phyloP scores from a whole-genome alignment of 345 rosid species.

The Acer campestre region DNA sequence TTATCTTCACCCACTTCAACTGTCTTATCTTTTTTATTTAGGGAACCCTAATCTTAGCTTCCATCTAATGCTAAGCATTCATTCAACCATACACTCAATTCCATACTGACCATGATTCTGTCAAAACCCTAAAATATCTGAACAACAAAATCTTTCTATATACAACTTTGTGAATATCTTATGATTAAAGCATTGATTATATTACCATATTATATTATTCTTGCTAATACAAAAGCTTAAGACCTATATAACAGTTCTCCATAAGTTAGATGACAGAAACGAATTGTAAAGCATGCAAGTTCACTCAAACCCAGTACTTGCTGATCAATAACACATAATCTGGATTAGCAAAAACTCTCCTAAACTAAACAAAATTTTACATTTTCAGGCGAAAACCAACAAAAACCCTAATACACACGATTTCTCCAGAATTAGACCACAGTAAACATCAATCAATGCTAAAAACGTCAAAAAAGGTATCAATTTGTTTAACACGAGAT shows the following conservation, averaged over 20 bases:
- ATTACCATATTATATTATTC: neutral
- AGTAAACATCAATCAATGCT: neutral
- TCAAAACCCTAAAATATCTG: constrained; percentile 3
- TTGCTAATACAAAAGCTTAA: neutral
- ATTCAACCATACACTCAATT: neutral
- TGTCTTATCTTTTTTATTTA: neutral
- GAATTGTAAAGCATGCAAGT: neutral
- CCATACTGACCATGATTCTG: neutral
- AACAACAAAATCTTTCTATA: neutral
- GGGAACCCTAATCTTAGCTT: neutral
- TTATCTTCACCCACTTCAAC: neutral
- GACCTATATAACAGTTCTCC: constrained; percentile 1
- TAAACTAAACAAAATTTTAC: too few species aligned
- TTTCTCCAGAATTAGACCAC: neutral
- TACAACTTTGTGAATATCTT: neutral
- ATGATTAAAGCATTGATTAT: neutral
- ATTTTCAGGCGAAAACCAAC: neutral
- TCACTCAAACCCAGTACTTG: neutral
- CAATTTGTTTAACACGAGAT: neutral
- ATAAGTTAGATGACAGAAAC: neutral
- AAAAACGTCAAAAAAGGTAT: neutral
- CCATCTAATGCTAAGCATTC: neutral
- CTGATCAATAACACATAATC: too few species aligned
- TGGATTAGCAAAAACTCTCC: too few species aligned
- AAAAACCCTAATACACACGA: neutral